Base-by-base conservation (phyloP, 2,329 filamentous ascomycete species). In the Venturia oleaginea region DNA sequence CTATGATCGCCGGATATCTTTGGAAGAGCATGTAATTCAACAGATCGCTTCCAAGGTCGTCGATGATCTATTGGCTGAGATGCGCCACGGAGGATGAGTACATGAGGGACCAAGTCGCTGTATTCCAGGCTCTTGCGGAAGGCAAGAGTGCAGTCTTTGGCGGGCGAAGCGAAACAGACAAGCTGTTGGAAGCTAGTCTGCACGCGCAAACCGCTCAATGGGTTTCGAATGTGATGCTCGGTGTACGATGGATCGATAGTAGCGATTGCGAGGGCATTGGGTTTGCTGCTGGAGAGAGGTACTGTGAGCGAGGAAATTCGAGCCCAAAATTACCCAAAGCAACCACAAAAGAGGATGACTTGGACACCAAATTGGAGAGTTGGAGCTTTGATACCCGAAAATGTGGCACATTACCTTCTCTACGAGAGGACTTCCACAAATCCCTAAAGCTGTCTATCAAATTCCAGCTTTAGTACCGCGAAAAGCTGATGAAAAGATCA, bases 21-120 rank as follows among this genome's bases (percentile, higher is more conserved):
- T 48, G 2, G n/a, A 51, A 13, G 65, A 72, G 13, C 63, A 67
- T 1, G 69, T 71, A 1, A 68, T 78, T 1, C 68, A 69, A 1
- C 68, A 70, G 2, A 72, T 84, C 43, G 76, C 79, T 4, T 72
- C 77, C 37, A 70, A 71, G 8, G 81, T 83, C 4, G 74, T 79
- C 3, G 69, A 73, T 0, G 74, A 79, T 11, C 71, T 86, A 40
- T 68, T 76, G 0, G 60, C 67, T 0, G 82, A 86, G 65, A 71
- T 83, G 55, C 70, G 72, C 15, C 74, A 78, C 65, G 76, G 73
- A 0, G 78, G 80, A 0, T 68, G 77, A 79, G 69, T 76, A 79
- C 66, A 77, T 84, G 78, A 74, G 81, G 54, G 84, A 86, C 71
- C 84, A 86, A 68, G 67, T 86, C 32, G 80, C 85, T 1, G 76